Percentiles rank a stretch among this genome's conserved stretches.
These are phyloP conservation scores for Gymnopilus dilepis DNA, from an alignment of 768 basidiomycete genomes.

Conservation along the genomic window DNA sequence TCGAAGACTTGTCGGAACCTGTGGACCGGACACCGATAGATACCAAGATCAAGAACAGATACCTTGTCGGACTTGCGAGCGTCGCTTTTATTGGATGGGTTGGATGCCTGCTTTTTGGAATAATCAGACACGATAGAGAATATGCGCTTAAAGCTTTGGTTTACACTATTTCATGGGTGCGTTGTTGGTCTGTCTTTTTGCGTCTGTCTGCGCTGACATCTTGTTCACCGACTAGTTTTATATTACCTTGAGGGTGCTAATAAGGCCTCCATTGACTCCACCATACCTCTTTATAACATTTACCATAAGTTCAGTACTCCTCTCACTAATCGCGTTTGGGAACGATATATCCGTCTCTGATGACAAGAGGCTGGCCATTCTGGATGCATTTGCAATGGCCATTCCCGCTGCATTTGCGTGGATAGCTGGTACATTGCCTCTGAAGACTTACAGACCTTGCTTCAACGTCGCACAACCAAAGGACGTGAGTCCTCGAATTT, in stretches of 20 bases:
- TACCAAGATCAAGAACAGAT: conserved; percentile 35
- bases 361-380: conserved; percentile 19
- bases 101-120: conserved; percentile 43
- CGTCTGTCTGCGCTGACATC: too few species aligned
- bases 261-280: conserved; percentile 51
- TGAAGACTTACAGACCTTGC: conserved; percentile 49
- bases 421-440: conserved; percentile 61
- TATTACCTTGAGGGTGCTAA: conserved; percentile 41
- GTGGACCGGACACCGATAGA: conserved; percentile 32
- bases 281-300: conserved; percentile 54
- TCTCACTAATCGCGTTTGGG: conserved; percentile 42
- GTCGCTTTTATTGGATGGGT: conserved; percentile 48
- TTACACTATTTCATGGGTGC: conserved; percentile 55
- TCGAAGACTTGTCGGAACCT: conserved; percentile 55
- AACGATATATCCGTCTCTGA: conserved; percentile 32
- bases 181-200: conserved; percentile 24
- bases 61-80: conserved; percentile 42
- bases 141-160: conserved; percentile 34
- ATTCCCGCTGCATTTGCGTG: conserved; percentile 47
- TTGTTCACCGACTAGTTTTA: conserved; percentile 50
- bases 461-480: conserved; percentile 52
- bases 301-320: conserved; percentile 37
- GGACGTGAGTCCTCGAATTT: conserved; percentile 44
- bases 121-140: conserved; percentile 30
- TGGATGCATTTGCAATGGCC: conserved; percentile 36